phyloP scores from a whole-genome alignment of 129 eudicot species.

The Lonicera japonica region DNA sequence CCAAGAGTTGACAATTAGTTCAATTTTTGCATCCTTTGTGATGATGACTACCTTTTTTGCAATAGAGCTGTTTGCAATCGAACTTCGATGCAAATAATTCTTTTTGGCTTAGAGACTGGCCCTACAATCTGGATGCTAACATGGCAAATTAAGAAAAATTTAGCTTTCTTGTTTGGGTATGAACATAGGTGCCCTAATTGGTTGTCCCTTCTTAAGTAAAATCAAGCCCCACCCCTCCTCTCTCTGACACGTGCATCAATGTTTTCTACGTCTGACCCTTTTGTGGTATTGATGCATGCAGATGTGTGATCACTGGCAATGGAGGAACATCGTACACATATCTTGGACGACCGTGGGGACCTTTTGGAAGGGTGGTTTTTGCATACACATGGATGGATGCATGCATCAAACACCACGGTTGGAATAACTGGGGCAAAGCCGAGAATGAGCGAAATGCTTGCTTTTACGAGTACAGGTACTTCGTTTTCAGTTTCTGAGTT shows the following conservation, averaged over 20 bases:
- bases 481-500: not conserved
- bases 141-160: too few species aligned
- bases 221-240: not conserved
- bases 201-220: not conserved
- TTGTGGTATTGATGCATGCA: conserved; percentile 20
- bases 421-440: conserved; percentile 84
- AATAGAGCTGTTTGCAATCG: too few species aligned
- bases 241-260: not conserved
- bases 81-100: too few species aligned
- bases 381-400: conserved; percentile 84
- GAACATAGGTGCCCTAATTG: not conserved
- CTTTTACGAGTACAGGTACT: conserved; percentile 89
- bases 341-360: conserved; percentile 99
- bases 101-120: not conserved
- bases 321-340: conserved; percentile 58
- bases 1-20: not conserved
- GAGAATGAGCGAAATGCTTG: conserved; percentile 93
- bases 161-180: not conserved
- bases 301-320: conserved; percentile 89
- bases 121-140: not conserved
- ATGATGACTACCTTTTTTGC: not conserved
- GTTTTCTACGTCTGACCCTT: not conserved
- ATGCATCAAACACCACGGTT: conserved; percentile 68
- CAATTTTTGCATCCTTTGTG: not conserved
- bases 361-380: conserved; percentile 91